Evolutionary conservation across 1,139 yeast species (phyloP), one percentile per base, ranked within the genome.

Genomic region (Yamadazyma conglobata): DNA sequence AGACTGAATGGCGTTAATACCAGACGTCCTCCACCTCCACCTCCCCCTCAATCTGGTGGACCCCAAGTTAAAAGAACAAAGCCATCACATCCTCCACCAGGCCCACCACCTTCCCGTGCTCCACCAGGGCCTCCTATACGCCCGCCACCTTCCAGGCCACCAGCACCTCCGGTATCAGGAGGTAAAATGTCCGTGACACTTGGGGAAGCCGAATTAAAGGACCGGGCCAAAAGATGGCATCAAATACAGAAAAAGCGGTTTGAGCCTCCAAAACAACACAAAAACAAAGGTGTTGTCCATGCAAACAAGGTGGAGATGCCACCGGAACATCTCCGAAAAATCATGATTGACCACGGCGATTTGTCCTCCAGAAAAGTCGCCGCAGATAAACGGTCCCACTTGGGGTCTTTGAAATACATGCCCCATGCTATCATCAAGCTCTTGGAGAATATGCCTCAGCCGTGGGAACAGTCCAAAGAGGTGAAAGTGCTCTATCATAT

Each of bases 371-470:
- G 76, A 43, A 77, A 79, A 40, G 84, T 86, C 25, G 81, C 93
- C n/a, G 76, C 84, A 7, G 97, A 91, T 48, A 89, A 89, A 52
- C 67, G 93, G 34, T 77, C 96, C 0, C 89, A 86, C 48, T 59
- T 93, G 16, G 96, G 97, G 1, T 91, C 97, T 0, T 64, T 93
- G 37, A 91, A 89, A 56, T 93, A 83, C 57, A 74, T 93, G 79
- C 99, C 99, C 0, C 97, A 91, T 58, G 96, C 98, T 0, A 75
- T 89, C 2, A 56, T 88, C 39, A 93, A 93, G 55, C 69, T 93
- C 21, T 53, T 93, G 28, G 98, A 93, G 50, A 89, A 88, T 48
- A 91, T 93, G 91, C 99, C 99, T 0, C 96, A 88, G 52, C 99
- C 99, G 1, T 93, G 99, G 99, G 97, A 93, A 54, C 76, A 77